phyloP scores from a whole-genome alignment of 306 rosid genomes.

The Prunus campanulata region DNA sequence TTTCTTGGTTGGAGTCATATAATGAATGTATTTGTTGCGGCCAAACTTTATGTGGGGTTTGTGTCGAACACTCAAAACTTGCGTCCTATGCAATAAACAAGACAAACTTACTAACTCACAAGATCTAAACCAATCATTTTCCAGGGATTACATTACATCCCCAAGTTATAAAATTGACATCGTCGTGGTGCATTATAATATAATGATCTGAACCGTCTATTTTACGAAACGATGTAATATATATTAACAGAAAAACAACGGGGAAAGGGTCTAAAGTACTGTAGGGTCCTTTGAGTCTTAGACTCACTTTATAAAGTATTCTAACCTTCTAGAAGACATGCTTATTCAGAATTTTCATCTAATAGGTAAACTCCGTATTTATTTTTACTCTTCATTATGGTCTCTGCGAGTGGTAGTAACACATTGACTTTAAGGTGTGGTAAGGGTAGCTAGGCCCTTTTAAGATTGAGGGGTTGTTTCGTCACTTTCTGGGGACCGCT shows the following conservation, averaged over 20 bases:
- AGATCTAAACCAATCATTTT: neutral
- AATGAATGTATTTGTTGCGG: neutral
- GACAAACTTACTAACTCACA: neutral
- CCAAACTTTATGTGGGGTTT: constrained; percentile 5
- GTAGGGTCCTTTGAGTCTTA: no score
- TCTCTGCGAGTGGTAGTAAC: neutral
- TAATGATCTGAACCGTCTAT: no score
- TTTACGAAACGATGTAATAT: no score
- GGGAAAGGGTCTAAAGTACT: no score
- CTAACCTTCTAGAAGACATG: no score
- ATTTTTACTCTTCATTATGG: neutral
- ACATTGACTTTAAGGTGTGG: neutral
- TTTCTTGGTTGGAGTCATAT: neutral
- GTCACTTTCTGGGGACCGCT: constrained; percentile 21
- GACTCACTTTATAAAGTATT: no score
- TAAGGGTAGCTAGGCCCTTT: constrained; percentile 8
- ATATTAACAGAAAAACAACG: no score
- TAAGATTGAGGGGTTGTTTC: constrained; percentile 8
- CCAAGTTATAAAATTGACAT: no score
- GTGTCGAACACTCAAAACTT: neutral
- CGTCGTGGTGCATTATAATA: no score
- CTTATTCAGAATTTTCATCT: no score
- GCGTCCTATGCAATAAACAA: neutral
- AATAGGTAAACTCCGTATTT: no score
- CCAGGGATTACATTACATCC: no score